phyloP scores from a whole-genome alignment of 2,329 filamentous ascomycete species.

The Nannizzia gypsea region DNA sequence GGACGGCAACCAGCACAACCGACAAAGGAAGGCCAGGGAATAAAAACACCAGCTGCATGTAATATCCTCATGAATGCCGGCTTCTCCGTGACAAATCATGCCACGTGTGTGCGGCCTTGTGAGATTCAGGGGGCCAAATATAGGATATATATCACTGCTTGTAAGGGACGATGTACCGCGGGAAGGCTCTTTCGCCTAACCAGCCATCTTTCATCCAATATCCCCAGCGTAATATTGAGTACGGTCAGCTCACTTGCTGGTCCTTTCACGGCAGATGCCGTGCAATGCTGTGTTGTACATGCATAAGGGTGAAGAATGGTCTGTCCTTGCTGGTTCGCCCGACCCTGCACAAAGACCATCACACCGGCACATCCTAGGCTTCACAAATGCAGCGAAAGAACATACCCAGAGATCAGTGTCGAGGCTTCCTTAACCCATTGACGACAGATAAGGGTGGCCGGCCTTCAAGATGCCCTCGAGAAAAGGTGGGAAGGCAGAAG shows the following conservation, averaged over 20 bases:
- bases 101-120: not conserved
- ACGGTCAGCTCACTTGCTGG: not conserved
- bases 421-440: too few relatives aligned
- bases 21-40: not conserved
- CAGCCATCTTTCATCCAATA: not conserved
- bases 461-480: too few relatives aligned
- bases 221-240: not conserved
- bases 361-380: not conserved
- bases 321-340: not conserved
- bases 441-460: too few relatives aligned
- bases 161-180: not conserved
- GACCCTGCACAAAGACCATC: not conserved
- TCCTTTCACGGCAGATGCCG: not conserved
- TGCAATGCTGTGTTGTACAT: not conserved
- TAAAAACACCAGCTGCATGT: not conserved
- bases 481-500: too few relatives aligned
- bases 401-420: too few relatives aligned
- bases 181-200: not conserved
- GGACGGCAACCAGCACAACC: not conserved
- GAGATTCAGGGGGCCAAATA: not conserved
- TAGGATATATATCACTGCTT: not conserved
- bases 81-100: not conserved
- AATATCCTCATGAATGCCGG: not conserved
- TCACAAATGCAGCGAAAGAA: not conserved
- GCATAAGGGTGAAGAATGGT: not conserved